Evolutionary conservation across 805 yeast genomes (phyloP), one percentile per base, ranked within the genome.

Genomic region (Metschnikowia noctiluminum): DNA sequence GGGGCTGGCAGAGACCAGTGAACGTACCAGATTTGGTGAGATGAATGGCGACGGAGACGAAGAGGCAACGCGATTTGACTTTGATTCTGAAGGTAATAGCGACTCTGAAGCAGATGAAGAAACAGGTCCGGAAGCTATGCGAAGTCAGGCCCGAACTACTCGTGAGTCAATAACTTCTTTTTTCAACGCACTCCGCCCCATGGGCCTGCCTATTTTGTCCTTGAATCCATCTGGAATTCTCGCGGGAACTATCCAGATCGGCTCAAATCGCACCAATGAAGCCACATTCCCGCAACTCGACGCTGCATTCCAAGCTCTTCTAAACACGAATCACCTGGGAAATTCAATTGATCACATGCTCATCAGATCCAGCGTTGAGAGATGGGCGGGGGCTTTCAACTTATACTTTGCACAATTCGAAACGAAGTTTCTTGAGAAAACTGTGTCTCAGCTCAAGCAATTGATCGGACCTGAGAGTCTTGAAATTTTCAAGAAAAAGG

Each of bases 341-440:
- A 47, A 35, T 15, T 39, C 52, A 2, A 41, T 50, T 50, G 45
- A 60, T 36, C 38, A 52, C 38, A 56, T 68, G 54, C 66, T 65
- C 34, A 60, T 73, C 30, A 64, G 62, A 50, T 77, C 87, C 0
- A 82, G 94, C 0, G 64, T 70, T 12, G 84, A 82, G 43, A 74
- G 96, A 55, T 89, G 96, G 94, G 66, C 67, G 35, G 87, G 85
- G 39, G 74, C 79, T 7, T 67, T 77, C 35, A 68, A 73, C 14
- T 32, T 21, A 9, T 48, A 38, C 35, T 44, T 40, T 46, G 35
- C 46, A 6, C 15, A 35, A 2, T 38, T 43, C 9, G 49, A 49
- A 30, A 35, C 41, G 7, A 16, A 31, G 11, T 43, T 43, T 26
- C 7, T 37, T 30, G 50, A 46, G 4, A 31, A 28, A 1, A 50